These are phyloP conservation scores for Bruguiera hainesii DNA, from an alignment of 441 rosid species.

Conservation along the genomic window DNA sequence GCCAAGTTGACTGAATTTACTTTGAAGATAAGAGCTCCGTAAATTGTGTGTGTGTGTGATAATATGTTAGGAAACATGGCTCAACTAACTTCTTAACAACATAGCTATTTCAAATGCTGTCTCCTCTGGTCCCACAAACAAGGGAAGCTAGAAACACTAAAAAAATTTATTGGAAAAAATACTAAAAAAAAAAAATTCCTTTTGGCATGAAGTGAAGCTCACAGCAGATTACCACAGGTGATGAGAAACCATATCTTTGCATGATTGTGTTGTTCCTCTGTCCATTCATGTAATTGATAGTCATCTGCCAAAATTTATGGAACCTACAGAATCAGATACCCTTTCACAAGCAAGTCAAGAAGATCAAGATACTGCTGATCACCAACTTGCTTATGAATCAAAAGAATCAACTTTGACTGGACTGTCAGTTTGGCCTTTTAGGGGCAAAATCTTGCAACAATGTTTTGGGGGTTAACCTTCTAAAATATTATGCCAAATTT, in stretches of 20 bases:
- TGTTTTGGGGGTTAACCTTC: not conserved
- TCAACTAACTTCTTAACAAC: not conserved
- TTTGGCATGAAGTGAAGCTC: slow-evolving; percentile 2
- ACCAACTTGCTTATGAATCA: not conserved
- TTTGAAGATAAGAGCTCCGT: not conserved
- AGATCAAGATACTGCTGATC: not conserved
- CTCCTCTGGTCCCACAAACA: too few species aligned
- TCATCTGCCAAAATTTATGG: slow-evolving; percentile 50
- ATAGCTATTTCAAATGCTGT: not conserved
- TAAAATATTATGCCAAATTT: too few species aligned
- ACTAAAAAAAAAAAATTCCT: not conserved
- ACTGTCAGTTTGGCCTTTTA: too few species aligned
- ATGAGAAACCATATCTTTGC: slow-evolving; percentile 94
- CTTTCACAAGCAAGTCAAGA: slow-evolving; percentile 3
- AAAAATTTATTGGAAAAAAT: not conserved
- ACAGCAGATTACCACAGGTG: slow-evolving; percentile 61
- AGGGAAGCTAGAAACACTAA: not conserved
- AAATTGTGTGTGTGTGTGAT: not conserved
- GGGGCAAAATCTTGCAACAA: not conserved
- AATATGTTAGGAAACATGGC: not conserved
- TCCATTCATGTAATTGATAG: slow-evolving; percentile 68
- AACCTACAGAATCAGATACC: slow-evolving; percentile 1
- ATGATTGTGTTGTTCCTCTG: slow-evolving; percentile 56
- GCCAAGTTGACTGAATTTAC: not conserved
- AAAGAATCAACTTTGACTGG: not conserved